Conservation (phyloP, 305 asterid genomes). For the Striga hermonthica region DNA sequence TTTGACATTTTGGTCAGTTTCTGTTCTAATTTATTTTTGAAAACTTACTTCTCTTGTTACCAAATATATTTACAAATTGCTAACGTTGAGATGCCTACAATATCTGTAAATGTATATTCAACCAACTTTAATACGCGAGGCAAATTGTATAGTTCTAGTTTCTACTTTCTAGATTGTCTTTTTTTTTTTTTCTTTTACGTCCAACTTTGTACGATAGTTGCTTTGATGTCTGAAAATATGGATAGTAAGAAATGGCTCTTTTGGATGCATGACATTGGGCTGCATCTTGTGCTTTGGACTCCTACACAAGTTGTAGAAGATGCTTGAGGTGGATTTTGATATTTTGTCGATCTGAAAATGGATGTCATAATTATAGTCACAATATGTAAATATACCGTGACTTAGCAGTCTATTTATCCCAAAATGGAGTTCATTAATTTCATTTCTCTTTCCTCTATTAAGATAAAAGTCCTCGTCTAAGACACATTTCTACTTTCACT, state of each 20-base stretch:
- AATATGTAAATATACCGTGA: neutral
- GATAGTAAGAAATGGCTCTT: too few relatives aligned
- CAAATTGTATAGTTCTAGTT: too few relatives aligned
- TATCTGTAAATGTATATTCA: neutral
- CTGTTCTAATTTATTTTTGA: too few relatives aligned
- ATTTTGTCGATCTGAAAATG: neutral
- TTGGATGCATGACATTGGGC: too few relatives aligned
- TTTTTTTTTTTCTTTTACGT: too few relatives aligned
- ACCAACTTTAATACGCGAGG: too few relatives aligned
- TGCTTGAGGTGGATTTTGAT: neutral
- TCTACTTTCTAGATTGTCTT: too few relatives aligned
- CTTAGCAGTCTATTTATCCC: conserved; percentile 12
- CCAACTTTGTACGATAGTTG: too few relatives aligned
- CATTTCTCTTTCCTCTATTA: neutral
- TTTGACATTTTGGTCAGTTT: neutral
- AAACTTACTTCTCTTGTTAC: neutral
- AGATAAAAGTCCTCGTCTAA: conserved; percentile 3
- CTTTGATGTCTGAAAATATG: too few relatives aligned
- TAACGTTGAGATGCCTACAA: neutral
- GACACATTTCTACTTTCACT: neutral
- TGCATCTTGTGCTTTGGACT: conserved; percentile 3
- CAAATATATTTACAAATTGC: too few relatives aligned
- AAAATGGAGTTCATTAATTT: neutral
- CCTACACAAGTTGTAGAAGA: neutral
- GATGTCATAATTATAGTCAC: neutral